These are phyloP conservation scores for Entomortierella chlamydospora DNA, from an alignment of 192 early-diverging fungal genomes.

Conservation along the genomic window DNA sequence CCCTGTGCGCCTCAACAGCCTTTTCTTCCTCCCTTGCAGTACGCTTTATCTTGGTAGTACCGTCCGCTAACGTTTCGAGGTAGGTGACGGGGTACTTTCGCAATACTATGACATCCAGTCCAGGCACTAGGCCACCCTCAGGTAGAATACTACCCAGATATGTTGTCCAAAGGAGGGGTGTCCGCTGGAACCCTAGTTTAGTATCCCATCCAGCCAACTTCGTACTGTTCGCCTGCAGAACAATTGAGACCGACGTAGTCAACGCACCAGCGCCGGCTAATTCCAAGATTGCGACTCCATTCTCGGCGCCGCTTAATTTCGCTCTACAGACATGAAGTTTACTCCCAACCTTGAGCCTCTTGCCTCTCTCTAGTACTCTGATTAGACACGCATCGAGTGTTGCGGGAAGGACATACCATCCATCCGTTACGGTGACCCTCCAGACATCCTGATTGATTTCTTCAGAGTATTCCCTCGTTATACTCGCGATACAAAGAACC, in stretches of 20 bases:
- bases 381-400: slow-evolving; percentile 61
- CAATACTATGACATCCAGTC: slow-evolving; percentile 69
- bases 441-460: background rate
- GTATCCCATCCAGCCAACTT: slow-evolving; percentile 70
- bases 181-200: slow-evolving; percentile 65
- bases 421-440: slow-evolving; percentile 71
- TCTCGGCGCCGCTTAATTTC: slow-evolving; percentile 51
- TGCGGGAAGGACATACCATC: slow-evolving; percentile 75
- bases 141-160: slow-evolving; percentile 43
- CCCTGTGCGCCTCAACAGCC: slow-evolving; percentile 17
- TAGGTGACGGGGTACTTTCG: slow-evolving; percentile 66
- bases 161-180: slow-evolving; percentile 41
- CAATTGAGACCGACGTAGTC: slow-evolving; percentile 38
- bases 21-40: slow-evolving; percentile 66
- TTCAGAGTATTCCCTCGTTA: slow-evolving; percentile 28
- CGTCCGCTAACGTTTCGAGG: slow-evolving; percentile 61
- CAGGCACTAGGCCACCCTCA: slow-evolving; percentile 71
- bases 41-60: slow-evolving; percentile 56
- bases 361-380: slow-evolving; percentile 44
- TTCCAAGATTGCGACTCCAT: slow-evolving; percentile 37
- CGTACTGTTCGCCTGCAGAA: slow-evolving; percentile 67
- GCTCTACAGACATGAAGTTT: slow-evolving; percentile 72
- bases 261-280: slow-evolving; percentile 53
- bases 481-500: slow-evolving; percentile 71
- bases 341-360: slow-evolving; percentile 62